Evolutionary conservation across 345 rosid species (phyloP), one percentile per base, ranked within the genome.

Genomic region (Sonneratia alba): DNA sequence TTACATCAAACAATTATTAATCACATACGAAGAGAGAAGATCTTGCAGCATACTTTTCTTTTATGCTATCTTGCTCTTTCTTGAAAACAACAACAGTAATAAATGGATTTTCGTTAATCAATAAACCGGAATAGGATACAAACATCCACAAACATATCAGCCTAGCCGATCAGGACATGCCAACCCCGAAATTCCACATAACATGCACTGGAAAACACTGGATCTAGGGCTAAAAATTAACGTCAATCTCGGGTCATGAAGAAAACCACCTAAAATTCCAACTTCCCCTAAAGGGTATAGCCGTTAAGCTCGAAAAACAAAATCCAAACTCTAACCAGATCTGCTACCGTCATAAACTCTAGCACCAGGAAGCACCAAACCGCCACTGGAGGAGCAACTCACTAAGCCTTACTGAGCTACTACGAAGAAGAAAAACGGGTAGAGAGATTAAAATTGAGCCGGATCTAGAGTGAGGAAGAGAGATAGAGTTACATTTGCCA

Each of bases 401-500:
- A 9, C 6, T 6, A 11, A 57, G n/a, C 32, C 63, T 57, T n/a
- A 8, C 34, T 57, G 34, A 57, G 63, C 63, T 57, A 22, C 32
- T 10, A 47, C 51, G 12, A 27, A 57, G 32, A 32, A 57, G 32
- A 57, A 57, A 57, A 47, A 47, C 13, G 51, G 15, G 13, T 4
- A 9, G 51, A 42, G 59, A 27, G 51, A 18, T 4, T 7, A 19
- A n/a, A 6, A 56, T 19, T 7, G 24, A n/a, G 51, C 9, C 56
- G 73, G 75, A 77, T 75, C 81, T 81, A 36, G 51, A 47, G 51
- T 27, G 32, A 27, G 32, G 32, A 27, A 27, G 32, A 27, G 32
- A 27, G 32, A 27, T 27, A 47, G 51, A 56, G 40, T 75, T 65
- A 92, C 97, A 88, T 90, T 80, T 91, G 95, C 93, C 95, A 89